Conservation (phyloP, 2,329 filamentous ascomycete species). For the Trichoderma citrinoviride region DNA sequence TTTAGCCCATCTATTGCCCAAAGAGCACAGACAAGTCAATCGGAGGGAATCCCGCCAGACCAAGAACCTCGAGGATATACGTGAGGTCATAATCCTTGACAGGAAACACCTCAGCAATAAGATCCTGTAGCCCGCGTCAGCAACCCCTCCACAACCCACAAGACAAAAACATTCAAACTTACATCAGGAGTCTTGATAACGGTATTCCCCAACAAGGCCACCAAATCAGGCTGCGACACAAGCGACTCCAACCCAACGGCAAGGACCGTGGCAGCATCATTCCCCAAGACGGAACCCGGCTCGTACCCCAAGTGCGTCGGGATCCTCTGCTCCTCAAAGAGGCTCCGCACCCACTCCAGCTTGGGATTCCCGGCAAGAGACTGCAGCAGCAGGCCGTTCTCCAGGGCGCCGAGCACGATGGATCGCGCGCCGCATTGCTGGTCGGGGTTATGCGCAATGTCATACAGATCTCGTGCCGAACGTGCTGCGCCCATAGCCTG, state of each 20-base stretch:
- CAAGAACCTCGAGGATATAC: neutral
- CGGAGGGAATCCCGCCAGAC: neutral
- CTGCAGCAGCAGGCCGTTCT: neutral
- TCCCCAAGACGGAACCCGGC: neutral
- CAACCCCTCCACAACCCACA: neutral
- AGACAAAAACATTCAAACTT: neutral
- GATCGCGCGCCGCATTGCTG: constrained; percentile 12
- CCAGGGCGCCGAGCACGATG: neutral
- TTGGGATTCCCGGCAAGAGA: neutral
- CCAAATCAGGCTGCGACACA: neutral
- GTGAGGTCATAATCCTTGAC: neutral
- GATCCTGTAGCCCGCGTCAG: neutral
- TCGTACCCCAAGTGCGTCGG: constrained; percentile 1
- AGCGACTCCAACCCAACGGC: neutral
- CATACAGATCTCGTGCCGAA: neutral
- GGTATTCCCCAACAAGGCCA: neutral
- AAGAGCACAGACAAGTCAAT: neutral
- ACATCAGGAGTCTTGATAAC: constrained; percentile 3
- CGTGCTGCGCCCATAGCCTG: constrained; percentile 6
- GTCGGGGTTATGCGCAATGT: constrained; percentile 5
- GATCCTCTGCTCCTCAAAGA: constrained; percentile 11
- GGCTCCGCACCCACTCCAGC: constrained; percentile 1
- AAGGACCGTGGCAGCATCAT: neutral
- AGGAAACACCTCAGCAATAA: neutral
- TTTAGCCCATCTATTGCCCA: no score